Evolutionary conservation across 139 green algal genomes (phyloP).

Genomic region (Chlorella sp.): DNA sequence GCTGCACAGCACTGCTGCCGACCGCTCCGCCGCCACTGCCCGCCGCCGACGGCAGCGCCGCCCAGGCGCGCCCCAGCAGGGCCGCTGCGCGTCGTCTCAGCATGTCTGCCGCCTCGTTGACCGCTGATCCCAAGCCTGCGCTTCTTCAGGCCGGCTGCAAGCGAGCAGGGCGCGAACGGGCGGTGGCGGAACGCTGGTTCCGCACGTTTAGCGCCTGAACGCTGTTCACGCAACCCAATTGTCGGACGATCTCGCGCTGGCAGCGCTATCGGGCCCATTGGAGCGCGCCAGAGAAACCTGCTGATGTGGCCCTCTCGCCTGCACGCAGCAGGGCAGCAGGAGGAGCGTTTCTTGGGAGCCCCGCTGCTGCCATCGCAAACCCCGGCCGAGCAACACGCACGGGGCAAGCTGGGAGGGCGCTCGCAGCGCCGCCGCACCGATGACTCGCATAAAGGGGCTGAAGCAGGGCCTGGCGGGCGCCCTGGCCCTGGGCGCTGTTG

Average conservation of each 20-base stretch:
- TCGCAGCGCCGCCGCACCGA: not conserved
- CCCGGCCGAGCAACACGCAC: too few species aligned
- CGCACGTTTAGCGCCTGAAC: too few species aligned
- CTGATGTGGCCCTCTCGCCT: too few species aligned
- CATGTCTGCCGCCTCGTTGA: not conserved
- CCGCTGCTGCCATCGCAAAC: not conserved
- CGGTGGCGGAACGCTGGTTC: too few species aligned
- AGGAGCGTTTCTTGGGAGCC: not conserved
- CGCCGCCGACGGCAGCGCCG: not conserved
- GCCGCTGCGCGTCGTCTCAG: not conserved
- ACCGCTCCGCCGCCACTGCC: not conserved
- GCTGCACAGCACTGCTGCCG: not conserved
- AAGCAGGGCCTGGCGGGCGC: not conserved
- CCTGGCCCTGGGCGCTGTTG: not conserved
- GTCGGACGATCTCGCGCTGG: too few species aligned
- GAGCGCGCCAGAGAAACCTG: too few species aligned
- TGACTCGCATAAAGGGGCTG: not conserved
- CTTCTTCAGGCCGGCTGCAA: too few species aligned
- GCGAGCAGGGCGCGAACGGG: too few species aligned
- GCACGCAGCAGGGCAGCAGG: too few species aligned
- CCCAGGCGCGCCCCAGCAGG: not conserved
- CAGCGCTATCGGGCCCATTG: too few species aligned
- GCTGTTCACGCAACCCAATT: too few species aligned
- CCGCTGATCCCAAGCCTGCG: too few species aligned
- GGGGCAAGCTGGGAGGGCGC: not conserved